Percentiles rank a stretch among this genome's conserved stretches.
These are phyloP conservation scores for Naganishia kalamii DNA, from an alignment of 768 basidiomycete species.

Conservation along the genomic window DNA sequence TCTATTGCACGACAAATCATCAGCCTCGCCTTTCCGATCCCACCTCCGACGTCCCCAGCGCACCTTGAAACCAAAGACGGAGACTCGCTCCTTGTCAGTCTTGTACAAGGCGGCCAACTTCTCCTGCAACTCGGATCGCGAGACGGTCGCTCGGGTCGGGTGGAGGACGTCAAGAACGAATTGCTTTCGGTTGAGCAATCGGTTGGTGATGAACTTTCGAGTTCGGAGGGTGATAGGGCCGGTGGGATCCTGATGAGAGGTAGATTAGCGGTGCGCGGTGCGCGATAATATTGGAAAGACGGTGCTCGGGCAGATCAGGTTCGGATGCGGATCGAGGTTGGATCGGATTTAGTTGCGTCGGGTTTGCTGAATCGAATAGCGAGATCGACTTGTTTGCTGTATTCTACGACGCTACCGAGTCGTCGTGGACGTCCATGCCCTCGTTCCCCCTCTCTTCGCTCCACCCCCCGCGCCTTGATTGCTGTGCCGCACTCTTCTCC, in stretches of 20 bases:
- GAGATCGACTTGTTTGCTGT: too few species aligned
- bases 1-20: conserved; percentile 43
- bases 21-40: background rate
- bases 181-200: conserved; percentile 89
- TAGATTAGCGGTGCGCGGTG: too few species aligned
- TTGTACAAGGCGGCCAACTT: conserved; percentile 92
- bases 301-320: too few species aligned
- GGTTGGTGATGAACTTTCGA: conserved; percentile 99
- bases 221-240: conserved; percentile 92
- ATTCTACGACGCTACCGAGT: too few species aligned
- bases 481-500: background rate
- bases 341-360: too few species aligned
- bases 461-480: too few species aligned
- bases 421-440: too few species aligned
- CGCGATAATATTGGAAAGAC: too few species aligned
- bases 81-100: conserved; percentile 79
- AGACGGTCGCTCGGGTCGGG: conserved; percentile 89
- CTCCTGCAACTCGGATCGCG: conserved; percentile 82
- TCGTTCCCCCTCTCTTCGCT: background rate
- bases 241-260: conserved; percentile 33
- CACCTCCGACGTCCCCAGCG: background rate
- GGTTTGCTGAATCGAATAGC: too few species aligned
- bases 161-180: conserved; percentile 70
- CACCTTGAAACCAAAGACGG: conserved; percentile 74
- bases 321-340: too few species aligned